Percentiles rank a stretch among this genome's conserved stretches.
Evolutionary conservation across 495 filamentous ascomycete species (phyloP).

Genomic region (Niebla homalea): DNA sequence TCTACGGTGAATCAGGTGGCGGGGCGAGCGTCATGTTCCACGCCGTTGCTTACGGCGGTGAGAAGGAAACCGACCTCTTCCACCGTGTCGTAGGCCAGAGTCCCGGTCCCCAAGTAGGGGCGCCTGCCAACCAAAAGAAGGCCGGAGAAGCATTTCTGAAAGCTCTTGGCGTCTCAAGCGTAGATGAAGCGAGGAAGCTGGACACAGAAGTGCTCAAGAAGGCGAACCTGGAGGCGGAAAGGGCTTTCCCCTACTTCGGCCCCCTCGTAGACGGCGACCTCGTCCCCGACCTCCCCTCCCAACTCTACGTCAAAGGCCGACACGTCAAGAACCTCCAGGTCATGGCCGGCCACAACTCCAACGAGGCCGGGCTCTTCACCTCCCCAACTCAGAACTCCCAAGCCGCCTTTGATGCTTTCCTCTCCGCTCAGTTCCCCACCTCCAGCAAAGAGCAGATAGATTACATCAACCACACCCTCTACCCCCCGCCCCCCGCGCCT

Average conservation of each 20-base stretch:
- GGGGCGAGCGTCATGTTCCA: slow-evolving; percentile 22
- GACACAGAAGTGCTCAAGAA: slow-evolving; percentile 3
- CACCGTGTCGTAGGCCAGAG: slow-evolving; percentile 2
- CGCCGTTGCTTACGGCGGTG: slow-evolving; percentile 20
- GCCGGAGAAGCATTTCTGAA: slow-evolving; percentile 4
- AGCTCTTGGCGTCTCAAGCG: slow-evolving; percentile 2
- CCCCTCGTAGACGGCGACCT: slow-evolving; percentile 7
- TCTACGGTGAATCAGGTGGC: slow-evolving; percentile 20
- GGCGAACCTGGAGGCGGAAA: slow-evolving; percentile 1
- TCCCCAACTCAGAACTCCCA: background rate
- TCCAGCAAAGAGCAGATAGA: background rate
- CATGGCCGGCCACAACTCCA: slow-evolving; percentile 3
- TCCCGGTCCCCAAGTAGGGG: background rate
- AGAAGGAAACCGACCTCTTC: slow-evolving; percentile 6
- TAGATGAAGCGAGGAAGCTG: slow-evolving; percentile 3
- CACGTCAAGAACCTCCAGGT: slow-evolving; percentile 1
- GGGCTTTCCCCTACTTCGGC: slow-evolving; percentile 2
- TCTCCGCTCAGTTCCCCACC: slow-evolving; percentile 3
- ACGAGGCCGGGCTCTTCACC: slow-evolving; percentile 1
- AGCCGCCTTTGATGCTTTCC: slow-evolving; percentile 1
- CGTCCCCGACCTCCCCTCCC: slow-evolving; percentile 1
- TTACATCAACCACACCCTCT: slow-evolving; percentile 6
- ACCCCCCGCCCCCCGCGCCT: slow-evolving; percentile 3
- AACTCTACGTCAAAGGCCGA: slow-evolving; percentile 1
- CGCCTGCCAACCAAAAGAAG: background rate